Conservation (phyloP, 192 early-diverging fungal species). For the Coemansia guatemalensis region DNA sequence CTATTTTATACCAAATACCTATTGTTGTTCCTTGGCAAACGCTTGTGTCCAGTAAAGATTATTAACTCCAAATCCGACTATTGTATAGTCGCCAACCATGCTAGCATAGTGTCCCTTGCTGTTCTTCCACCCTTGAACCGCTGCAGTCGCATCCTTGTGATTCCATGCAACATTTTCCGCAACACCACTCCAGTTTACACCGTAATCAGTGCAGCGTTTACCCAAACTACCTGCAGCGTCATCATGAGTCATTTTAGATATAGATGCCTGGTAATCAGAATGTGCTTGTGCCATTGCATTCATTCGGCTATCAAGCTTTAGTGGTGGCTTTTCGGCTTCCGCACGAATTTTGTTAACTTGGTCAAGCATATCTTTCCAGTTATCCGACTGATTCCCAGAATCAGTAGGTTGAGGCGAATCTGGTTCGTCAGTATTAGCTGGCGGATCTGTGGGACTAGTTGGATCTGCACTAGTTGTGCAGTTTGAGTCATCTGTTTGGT, state of each 20-base stretch:
- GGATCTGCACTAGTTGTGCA: not conserved
- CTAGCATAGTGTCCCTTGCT: constrained; percentile 33
- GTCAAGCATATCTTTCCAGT: constrained; percentile 18
- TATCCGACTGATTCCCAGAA: not conserved
- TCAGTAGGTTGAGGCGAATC: not conserved
- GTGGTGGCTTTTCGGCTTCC: constrained; percentile 1
- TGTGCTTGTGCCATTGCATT: constrained; percentile 28
- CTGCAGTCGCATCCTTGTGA: constrained; percentile 5
- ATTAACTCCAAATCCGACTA: constrained; percentile 27
- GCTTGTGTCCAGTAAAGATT: constrained; percentile 34
- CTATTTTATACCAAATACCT: not conserved
- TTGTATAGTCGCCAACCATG: constrained; percentile 25
- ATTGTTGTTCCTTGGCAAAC: constrained; percentile 15
- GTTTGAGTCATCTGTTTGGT: no score
- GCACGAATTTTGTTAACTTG: constrained; percentile 30
- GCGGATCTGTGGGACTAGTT: not conserved
- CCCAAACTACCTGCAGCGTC: constrained; percentile 10
- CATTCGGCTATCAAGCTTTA: constrained; percentile 7
- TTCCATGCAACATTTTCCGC: constrained; percentile 39
- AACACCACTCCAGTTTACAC: constrained; percentile 14
- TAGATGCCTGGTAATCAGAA: constrained; percentile 20
- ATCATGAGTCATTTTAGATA: constrained; percentile 27
- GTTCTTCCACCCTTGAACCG: constrained; percentile 25
- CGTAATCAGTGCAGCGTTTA: not conserved
- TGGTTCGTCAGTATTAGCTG: no score